These are phyloP conservation scores for Sugiyamaella floridensis DNA, from an alignment of 805 yeast species.

Conservation along the genomic window DNA sequence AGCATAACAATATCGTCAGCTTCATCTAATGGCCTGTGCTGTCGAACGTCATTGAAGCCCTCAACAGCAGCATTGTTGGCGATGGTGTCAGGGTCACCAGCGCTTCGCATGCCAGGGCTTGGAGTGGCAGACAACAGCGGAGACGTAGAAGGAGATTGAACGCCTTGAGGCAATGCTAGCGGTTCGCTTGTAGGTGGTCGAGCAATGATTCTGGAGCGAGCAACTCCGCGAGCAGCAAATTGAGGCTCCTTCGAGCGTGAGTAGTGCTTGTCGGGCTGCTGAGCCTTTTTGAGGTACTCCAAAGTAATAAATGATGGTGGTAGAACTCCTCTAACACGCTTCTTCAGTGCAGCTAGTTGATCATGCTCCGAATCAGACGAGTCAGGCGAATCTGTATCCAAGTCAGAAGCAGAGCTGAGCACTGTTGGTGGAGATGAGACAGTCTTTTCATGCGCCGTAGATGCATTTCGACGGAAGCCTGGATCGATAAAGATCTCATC, in stretches of 20 bases:
- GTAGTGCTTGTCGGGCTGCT: neutral
- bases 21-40: neutral
- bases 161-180: neutral
- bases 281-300: constrained; percentile 6
- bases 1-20: neutral
- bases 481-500: neutral
- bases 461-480: neutral
- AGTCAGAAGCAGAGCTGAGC: neutral
- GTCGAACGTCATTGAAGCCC: neutral
- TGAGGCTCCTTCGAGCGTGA: neutral
- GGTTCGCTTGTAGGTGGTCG: neutral
- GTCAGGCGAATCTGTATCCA: constrained; percentile 1
- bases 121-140: neutral
- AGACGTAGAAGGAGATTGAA: neutral
- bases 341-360: constrained; percentile 2
- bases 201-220: neutral
- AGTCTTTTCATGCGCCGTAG: neutral
- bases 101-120: neutral
- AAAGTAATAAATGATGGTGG: constrained; percentile 17
- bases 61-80: neutral
- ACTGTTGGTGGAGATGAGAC: neutral
- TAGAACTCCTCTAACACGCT: constrained; percentile 11
- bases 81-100: neutral
- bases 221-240: constrained; percentile 1
- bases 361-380: neutral